Evolutionary conservation across 2,329 filamentous ascomycete genomes (phyloP).

Genomic region (Eurotiales sp.): DNA sequence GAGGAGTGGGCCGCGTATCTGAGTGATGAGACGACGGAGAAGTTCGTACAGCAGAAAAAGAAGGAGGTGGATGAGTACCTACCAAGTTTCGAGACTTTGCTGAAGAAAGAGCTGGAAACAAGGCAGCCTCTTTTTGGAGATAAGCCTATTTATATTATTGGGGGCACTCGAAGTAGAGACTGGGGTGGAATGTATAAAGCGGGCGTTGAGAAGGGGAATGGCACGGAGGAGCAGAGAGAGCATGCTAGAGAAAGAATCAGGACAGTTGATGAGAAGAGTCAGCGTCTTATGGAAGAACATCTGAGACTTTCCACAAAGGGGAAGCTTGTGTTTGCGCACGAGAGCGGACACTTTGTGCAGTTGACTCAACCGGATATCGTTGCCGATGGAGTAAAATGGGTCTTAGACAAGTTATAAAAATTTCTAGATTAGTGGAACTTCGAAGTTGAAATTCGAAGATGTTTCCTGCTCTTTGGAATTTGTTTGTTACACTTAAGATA

Average conservation of each 20-base stretch:
- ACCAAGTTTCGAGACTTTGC: constrained; percentile 24
- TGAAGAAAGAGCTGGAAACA: constrained; percentile 24
- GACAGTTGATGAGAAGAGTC: constrained; percentile 25
- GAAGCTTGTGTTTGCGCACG: constrained; percentile 24
- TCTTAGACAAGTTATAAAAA: constrained; percentile 25
- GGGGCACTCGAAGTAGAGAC: constrained; percentile 25
- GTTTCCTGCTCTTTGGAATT: too few relatives aligned
- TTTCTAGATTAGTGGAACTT: too few relatives aligned
- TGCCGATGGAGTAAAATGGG: constrained; percentile 32
- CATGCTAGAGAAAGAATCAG: constrained; percentile 25
- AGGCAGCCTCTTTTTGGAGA: constrained; percentile 24
- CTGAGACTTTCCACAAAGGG: constrained; percentile 27
- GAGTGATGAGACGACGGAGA: constrained; percentile 18
- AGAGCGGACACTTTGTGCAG: constrained; percentile 37
- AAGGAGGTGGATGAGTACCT: constrained; percentile 13
- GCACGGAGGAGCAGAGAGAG: constrained; percentile 29
- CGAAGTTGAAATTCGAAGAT: too few relatives aligned
- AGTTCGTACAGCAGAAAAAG: constrained; percentile 7
- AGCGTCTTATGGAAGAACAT: constrained; percentile 25
- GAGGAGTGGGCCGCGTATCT: constrained; percentile 17
- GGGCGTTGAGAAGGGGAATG: constrained; percentile 31
- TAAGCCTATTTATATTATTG: constrained; percentile 25
- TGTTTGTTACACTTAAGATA: too few relatives aligned
- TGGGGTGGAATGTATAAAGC: constrained; percentile 28
- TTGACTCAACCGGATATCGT: constrained; percentile 34